Evolutionary conservation across 2,329 filamentous ascomycete genomes (phyloP), one percentile per base, ranked within the genome.

Genomic region (Aureobasidium subglaciale): DNA sequence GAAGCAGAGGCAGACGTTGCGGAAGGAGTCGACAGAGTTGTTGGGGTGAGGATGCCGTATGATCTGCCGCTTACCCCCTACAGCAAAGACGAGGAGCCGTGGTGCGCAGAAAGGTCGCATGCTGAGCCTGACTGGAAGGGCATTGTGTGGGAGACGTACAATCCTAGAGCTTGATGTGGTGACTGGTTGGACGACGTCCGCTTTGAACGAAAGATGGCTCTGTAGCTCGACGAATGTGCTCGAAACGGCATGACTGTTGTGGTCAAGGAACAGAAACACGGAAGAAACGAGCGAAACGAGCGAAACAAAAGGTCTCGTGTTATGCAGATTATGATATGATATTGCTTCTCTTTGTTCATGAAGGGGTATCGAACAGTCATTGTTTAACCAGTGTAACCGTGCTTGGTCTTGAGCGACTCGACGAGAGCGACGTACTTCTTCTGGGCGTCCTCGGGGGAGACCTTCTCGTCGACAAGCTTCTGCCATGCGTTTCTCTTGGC

Each of bases 31-130:
- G 56, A 62, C 6, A 64, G 72, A 0, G 60, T 84, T 0, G 77
- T 95, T 4, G 88, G 87, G 0, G 73, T 92, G 25, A 79, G 90
- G 15, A 84, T 95, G 71, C 88, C 90, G n/a, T 96, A 95, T 68
- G 84, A 84, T 68, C 70, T 91, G 6, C 90, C 90, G 0, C 68
- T 95, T 25, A 81, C 81, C 46, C 73, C 74, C 6, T 95, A 96
- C 64, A 73, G 67, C 0, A 60, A 69, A 7, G 68, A 70, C 4
- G 88, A 95, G 64, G 72, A 78, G 43, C 90, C 90, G 1, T 96
- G 90, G 91, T 88, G 87, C 58, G 85, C 86, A 3, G 84, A 81
- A 2, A 72, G 77, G 63, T 65, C 64, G 1, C 78, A 91, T 64
- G 57, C 59, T 0, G 79, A 85, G 64, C 81, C 79, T 11, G 88